Evolutionary conservation across 2,329 filamentous ascomycete species (phyloP), one percentile per base, ranked within the genome.

Genomic region (Parastagonospora avenae): DNA sequence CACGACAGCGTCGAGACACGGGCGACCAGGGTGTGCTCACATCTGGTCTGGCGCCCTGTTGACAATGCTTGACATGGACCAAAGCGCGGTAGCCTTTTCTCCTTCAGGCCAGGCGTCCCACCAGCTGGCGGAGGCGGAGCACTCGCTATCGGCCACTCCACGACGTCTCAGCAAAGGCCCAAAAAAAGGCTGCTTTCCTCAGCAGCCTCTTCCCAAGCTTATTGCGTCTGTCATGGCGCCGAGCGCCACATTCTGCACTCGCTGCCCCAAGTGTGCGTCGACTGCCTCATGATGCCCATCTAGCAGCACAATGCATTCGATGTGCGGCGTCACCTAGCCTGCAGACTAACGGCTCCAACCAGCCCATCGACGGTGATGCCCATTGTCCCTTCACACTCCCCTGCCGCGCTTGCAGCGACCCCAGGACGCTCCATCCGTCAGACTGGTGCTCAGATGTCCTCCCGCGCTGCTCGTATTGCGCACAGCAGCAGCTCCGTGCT

Each of bases 181-280:
- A 16, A 37, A 19, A 14, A 37, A 24, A 15, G 19, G 19, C 24
- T 19, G 37, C 37, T 48, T 45, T 14, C 38, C 35, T 50, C 49
- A 57, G 54, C 54, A 57, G 54, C 49, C 52, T 51, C 40, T 43
- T 50, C 42, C 49, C 47, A 50, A 42, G 42, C 30, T 30, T 48
- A 37, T 28, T 16, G 8, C 37, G 8, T n/a, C 30, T n/a, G 10
- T 8, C 9, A 32, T 10, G n/a, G 30, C 30, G 30, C 30, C 30
- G n/a, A 10, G 27, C 50, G 52, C 49, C 52, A 57, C 46, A 33
- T 38, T 29, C 15, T 33, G 38, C 38, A 47, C 32, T 16, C 43
- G 9, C 50, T 36, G 36, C 38, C 49, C 42, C 42, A 30, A 30
- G 11, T 32, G 42, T 24, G 32, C 37, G 11, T 32, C n/a, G 6